These are phyloP conservation scores for Thelephora aurantiotincta DNA, from an alignment of 768 basidiomycete species.

Conservation along the genomic window DNA sequence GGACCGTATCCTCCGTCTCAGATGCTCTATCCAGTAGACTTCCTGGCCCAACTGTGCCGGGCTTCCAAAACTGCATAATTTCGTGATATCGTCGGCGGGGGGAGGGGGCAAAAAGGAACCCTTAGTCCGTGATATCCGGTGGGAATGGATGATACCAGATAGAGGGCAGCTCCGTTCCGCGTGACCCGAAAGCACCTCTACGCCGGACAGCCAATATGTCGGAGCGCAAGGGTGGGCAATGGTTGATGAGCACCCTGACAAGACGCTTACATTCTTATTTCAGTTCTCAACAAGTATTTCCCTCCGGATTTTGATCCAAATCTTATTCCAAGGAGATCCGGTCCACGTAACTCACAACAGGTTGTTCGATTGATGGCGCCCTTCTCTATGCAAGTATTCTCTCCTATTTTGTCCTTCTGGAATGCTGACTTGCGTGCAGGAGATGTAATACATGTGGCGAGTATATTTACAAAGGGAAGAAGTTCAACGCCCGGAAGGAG, in stretches of 20 bases:
- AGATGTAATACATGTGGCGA: constrained; percentile 93
- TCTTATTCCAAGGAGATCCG: constrained; percentile 83
- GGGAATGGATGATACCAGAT: neutral
- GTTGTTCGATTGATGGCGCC: constrained; percentile 99
- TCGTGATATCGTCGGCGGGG: too few species aligned
- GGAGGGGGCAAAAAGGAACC: neutral
- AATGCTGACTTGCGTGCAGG: constrained; percentile 25
- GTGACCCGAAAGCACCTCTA: neutral
- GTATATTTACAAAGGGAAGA: constrained; percentile 99
- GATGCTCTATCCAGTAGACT: constrained; percentile 77
- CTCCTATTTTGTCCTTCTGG: neutral
- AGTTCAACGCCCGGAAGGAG: constrained; percentile 98
- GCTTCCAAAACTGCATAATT: constrained; percentile 79
- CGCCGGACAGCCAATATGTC: constrained; percentile 37
- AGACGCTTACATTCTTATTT: constrained; percentile 3
- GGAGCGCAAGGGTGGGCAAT: constrained; percentile 58
- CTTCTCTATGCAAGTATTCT: constrained; percentile 73
- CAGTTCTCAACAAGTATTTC: constrained; percentile 90
- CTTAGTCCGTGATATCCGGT: neutral
- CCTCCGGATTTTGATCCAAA: constrained; percentile 98
- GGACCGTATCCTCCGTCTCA: constrained; percentile 57
- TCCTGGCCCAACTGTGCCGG: constrained; percentile 73
- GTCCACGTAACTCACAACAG: constrained; percentile 90
- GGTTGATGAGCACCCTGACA: neutral
- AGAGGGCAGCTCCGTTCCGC: neutral